These are phyloP conservation scores for Lotus japonicus DNA, from an alignment of 306 rosid genomes.

Conservation along the genomic window DNA sequence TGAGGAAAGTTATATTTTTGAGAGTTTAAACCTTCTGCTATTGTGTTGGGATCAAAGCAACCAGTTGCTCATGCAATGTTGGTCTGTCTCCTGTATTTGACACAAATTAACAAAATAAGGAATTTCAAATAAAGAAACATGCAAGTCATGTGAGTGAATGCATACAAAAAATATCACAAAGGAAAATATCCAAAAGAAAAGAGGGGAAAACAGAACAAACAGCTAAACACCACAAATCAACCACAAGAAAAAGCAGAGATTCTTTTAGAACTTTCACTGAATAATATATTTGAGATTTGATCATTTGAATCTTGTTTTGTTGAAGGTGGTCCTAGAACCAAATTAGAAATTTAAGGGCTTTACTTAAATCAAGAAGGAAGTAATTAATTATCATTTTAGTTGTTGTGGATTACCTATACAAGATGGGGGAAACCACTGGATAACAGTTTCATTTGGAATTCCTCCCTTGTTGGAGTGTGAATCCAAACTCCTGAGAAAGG, in stretches of 20 bases:
- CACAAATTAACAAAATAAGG: conserved; percentile 23
- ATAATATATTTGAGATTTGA: conserved; percentile 11
- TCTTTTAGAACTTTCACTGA: neutral
- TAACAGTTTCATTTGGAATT: conserved; percentile 9
- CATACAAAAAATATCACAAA: conserved; percentile 17
- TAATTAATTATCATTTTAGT: neutral
- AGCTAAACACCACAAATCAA: conserved; percentile 4
- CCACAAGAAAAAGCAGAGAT: neutral
- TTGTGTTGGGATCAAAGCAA: conserved; percentile 57
- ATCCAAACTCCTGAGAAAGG: neutral
- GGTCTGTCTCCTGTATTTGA: conserved; percentile 27
- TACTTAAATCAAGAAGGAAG: conserved; percentile 9
- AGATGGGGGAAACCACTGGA: neutral
- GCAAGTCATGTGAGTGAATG: conserved; percentile 32
- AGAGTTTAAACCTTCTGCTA: conserved; percentile 31
- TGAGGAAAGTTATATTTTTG: conserved; percentile 4
- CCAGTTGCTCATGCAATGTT: conserved; percentile 39
- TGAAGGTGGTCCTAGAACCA: conserved; percentile 13
- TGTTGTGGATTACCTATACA: conserved; percentile 9
- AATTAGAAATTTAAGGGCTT: neutral
- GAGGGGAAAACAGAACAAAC: neutral
- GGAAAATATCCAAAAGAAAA: neutral
- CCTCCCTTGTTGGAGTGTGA: neutral
- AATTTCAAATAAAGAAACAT: neutral
- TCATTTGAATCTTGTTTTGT: conserved; percentile 26